Percentiles rank a stretch among this genome's conserved stretches.
These are phyloP conservation scores for Lasiosphaeria hispida DNA, from an alignment of 495 filamentous ascomycete species.

Conservation along the genomic window DNA sequence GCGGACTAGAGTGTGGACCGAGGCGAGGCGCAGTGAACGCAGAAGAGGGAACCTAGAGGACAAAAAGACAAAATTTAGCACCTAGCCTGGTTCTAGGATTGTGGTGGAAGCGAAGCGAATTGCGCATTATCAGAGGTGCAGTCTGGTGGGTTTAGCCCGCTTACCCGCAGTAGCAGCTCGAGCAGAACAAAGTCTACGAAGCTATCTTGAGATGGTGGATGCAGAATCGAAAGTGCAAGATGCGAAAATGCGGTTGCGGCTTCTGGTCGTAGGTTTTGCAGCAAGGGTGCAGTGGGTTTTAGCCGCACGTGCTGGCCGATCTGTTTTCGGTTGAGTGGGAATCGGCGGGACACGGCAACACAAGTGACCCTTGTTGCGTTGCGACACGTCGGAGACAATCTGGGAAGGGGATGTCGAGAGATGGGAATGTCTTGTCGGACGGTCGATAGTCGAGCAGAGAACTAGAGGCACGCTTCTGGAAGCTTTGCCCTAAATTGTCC, in stretches of 20 bases:
- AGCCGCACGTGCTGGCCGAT: conserved; percentile 7
- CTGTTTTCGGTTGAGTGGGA: not conserved
- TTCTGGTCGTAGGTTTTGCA: not conserved
- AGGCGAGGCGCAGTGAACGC: not conserved
- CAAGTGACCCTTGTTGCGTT: not conserved
- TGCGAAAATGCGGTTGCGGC: not conserved
- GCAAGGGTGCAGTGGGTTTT: not conserved
- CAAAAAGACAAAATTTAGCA: conserved; percentile 2
- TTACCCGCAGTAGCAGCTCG: conserved; percentile 21
- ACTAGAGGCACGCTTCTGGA: not conserved
- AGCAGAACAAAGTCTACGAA: not conserved
- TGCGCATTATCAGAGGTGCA: conserved; percentile 7
- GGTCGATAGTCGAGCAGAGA: not conserved
- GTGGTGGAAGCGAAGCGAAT: conserved; percentile 3
- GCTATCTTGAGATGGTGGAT: not conserved
- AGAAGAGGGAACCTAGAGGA: not conserved
- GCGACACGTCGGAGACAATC: conserved; percentile 3
- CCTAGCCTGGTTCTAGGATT: not conserved
- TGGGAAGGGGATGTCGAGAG: not conserved
- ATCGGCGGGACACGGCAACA: conserved; percentile 4
- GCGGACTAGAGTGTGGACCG: not conserved
- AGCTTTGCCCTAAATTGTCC: not conserved
- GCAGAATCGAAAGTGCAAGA: not conserved
- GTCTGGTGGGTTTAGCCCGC: conserved; percentile 12
- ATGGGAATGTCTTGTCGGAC: not conserved